phyloP scores from a whole-genome alignment of 495 filamentous ascomycete genomes.

The Articulospora tetracladia region DNA sequence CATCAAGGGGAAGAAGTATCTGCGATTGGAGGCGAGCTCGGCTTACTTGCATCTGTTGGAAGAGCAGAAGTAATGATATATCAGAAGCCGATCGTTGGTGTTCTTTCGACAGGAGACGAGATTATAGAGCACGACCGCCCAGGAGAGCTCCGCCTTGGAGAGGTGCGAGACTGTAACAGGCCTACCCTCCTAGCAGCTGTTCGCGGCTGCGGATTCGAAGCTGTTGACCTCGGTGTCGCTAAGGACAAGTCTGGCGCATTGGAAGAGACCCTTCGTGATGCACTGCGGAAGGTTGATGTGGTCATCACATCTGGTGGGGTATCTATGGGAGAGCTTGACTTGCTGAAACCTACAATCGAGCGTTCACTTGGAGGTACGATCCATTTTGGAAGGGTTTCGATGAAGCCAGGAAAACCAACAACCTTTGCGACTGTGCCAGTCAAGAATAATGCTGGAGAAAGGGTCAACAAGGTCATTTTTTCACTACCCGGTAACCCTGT shows the following conservation, averaged over 20 bases:
- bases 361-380: conserved; percentile 85
- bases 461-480: conserved; percentile 71
- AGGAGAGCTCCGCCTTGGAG: conserved; percentile 62
- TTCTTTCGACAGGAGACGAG: conserved; percentile 94
- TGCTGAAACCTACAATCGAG: conserved; percentile 96
- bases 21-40: conserved; percentile 84
- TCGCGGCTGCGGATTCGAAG: conserved; percentile 70
- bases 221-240: conserved; percentile 83
- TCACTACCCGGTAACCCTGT: conserved; percentile 93
- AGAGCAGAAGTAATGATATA: conserved; percentile 69
- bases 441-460: conserved; percentile 53
- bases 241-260: conserved; percentile 74
- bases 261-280: conserved; percentile 69
- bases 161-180: conserved; percentile 91
- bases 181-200: conserved; percentile 79
- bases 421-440: conserved; percentile 88
- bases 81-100: conserved; percentile 72
- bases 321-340: conserved; percentile 96
- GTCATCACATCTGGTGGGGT: conserved; percentile 93
- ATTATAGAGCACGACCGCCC: conserved; percentile 73
- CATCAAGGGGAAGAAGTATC: conserved; percentile 73
- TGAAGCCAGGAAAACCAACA: conserved; percentile 98
- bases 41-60: conserved; percentile 82
- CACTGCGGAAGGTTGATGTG: conserved; percentile 71
- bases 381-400: conserved; percentile 92